Base-by-base conservation (phyloP, 2,329 filamentous ascomycete genomes). In the Colletotrichum eleusines region DNA sequence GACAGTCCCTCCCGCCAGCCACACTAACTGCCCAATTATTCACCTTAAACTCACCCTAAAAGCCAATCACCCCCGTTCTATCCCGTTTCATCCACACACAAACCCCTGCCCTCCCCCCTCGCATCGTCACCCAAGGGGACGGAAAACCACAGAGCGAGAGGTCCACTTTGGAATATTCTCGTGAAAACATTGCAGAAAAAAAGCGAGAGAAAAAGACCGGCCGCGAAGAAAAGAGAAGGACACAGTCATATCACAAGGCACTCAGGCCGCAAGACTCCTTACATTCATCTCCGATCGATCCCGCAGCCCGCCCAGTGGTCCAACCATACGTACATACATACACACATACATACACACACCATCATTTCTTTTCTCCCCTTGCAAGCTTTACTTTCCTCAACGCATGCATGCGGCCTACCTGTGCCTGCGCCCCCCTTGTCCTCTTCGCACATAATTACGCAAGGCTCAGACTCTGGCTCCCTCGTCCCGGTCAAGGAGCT, bases 101-200 rank as follows among this genome's bases (percentile, higher is more conserved):
- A 16, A 20, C 40, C 42, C 42, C 42, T n/a, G 20, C 18, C 64
- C 31, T 54, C 59, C 46, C 28, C 57, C 59, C 46, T 38, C 44
- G 14, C 46, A 60, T 60, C 58, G 58, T 48, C 28, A 16, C 57
- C 31, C 44, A 23, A 48, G 31, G 33, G 42, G 28, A 31, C 31
- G 38, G 28, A n/a, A n/a, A 28, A 50, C 46, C 33, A 40, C 38
- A 40, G n/a, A 51, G 31, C 18, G n/a, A 50, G 26, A n/a, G 31
- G 16, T 59, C 66, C 66, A 69, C 66, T 60, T 54, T 66, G 35
- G 67, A 70, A 70, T 70, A 70, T 70, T 70, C 67, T 67, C 67
- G 67, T 67, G 67, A 57, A 70, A 51, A 57, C 48, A 54, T n/a
- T 40, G 26, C 42, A 44, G 33, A 46, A 67, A 62, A 44, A 44